Conservation (phyloP, 2,329 filamentous ascomycete species). For the Xylariaceae sp. region DNA sequence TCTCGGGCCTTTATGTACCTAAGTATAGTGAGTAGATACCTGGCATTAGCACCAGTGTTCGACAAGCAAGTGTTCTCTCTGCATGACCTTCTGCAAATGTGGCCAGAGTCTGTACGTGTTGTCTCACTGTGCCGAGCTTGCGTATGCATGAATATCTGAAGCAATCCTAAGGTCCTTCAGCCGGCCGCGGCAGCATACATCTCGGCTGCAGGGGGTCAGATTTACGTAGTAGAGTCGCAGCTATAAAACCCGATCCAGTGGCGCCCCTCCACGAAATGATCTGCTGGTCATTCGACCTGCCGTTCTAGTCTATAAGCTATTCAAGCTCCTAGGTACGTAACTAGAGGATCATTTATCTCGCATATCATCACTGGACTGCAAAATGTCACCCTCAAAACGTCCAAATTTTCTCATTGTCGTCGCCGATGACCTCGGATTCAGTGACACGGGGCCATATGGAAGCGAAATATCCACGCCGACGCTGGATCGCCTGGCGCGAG, state of each 20-base stretch:
- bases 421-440: constrained; percentile 6
- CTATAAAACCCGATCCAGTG: not conserved
- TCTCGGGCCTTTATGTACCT: too few species aligned
- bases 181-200: too few species aligned
- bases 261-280: not conserved
- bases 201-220: not conserved
- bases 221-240: not conserved
- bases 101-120: too few species aligned
- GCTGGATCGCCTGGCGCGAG: constrained; percentile 44
- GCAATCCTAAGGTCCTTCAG: not conserved
- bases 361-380: not conserved
- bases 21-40: too few species aligned
- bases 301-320: not conserved
- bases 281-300: not conserved
- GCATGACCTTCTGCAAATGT: too few species aligned
- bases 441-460: constrained; percentile 36
- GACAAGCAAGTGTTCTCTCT: too few species aligned
- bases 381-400: not conserved
- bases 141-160: not conserved
- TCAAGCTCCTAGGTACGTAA: not conserved
- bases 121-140: too few species aligned
- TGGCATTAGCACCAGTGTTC: too few species aligned
- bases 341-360: not conserved
- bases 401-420: constrained; percentile 6
- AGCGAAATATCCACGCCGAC: constrained; percentile 54